Evolutionary conservation across 1,284 basidiomycete genomes (phyloP).

Genomic region (Tetrapyrgos nigripes): DNA sequence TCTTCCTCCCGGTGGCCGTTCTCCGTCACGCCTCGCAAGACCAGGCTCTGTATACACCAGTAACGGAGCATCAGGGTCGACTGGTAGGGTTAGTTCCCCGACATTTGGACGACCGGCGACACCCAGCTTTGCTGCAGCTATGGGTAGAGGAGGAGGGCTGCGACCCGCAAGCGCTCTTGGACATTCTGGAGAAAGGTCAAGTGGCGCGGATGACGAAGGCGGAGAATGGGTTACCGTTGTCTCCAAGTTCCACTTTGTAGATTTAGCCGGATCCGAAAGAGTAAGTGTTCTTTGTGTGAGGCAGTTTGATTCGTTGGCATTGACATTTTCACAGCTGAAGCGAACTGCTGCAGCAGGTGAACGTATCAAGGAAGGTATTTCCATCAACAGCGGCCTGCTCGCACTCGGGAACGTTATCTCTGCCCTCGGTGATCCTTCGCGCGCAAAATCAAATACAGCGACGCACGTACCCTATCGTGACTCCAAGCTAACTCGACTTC

Average conservation of each 20-base stretch:
- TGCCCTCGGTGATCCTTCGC: conserved; percentile 92
- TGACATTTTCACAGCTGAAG: conserved; percentile 67
- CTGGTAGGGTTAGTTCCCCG: conserved; percentile 69
- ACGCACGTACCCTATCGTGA: conserved; percentile 96
- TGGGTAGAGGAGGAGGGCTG: conserved; percentile 67
- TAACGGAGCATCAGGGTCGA: conserved; percentile 33
- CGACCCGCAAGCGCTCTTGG: conserved; percentile 82
- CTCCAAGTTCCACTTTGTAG: conserved; percentile 99
- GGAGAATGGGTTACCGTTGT: conserved; percentile 90
- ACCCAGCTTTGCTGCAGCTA: conserved; percentile 76
- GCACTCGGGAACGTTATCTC: conserved; percentile 99
- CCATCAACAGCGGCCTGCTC: conserved; percentile 95
- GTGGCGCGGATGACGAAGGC: conserved; percentile 61
- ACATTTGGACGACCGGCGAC: conserved; percentile 77
- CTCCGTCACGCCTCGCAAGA: conserved; percentile 78
- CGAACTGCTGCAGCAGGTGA: conserved; percentile 93
- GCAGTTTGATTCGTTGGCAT: conserved; percentile 14
- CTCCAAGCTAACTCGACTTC: conserved; percentile 91
- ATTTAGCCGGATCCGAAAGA: conserved; percentile 95
- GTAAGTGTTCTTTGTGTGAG: conserved; percentile 49
- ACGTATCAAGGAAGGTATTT: conserved; percentile 96
- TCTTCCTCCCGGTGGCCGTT: conserved; percentile 70
- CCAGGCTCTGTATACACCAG: conserved; percentile 73
- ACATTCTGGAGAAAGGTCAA: conserved; percentile 54
- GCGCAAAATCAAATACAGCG: conserved; percentile 76